Evolutionary conservation across 352 stramenopile genomes (phyloP).

Genomic region (Lagenidium sp.): DNA sequence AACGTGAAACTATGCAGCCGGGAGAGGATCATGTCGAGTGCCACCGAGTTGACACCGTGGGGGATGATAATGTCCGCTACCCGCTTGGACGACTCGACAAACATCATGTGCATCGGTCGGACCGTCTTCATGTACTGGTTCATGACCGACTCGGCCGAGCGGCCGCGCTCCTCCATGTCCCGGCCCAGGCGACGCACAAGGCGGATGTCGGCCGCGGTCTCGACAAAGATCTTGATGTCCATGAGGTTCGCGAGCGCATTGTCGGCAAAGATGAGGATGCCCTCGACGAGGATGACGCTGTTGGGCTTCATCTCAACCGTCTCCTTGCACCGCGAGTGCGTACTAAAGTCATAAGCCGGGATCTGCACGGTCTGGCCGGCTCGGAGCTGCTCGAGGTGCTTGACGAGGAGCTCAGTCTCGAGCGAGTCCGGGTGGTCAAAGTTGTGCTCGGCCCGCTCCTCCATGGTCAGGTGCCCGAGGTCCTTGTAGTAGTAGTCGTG

Average conservation of each 20-base stretch:
- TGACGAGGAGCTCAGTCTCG: constrained; percentile 91
- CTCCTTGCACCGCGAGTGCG: constrained; percentile 83
- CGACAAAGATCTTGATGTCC: constrained; percentile 98
- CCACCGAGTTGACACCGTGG: constrained; percentile 89
- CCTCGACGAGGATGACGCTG: constrained; percentile 93
- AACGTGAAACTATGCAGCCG: constrained; percentile 75
- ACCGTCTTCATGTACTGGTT: constrained; percentile 97
- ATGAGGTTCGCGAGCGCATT: constrained; percentile 84
- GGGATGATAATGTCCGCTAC: constrained; percentile 95
- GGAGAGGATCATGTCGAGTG: constrained; percentile 91
- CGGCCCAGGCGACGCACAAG: constrained; percentile 89
- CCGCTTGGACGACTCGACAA: constrained; percentile 95
- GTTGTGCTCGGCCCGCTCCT: constrained; percentile 89
- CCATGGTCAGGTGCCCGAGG: constrained; percentile 78
- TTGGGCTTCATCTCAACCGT: constrained; percentile 80
- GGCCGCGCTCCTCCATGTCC: constrained; percentile 92
- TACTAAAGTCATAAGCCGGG: constrained; percentile 94
- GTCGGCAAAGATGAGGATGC: constrained; percentile 95
- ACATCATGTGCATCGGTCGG: constrained; percentile 97
- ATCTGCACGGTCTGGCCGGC: constrained; percentile 84
- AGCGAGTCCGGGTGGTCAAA: constrained; percentile 97
- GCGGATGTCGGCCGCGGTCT: constrained; percentile 92
- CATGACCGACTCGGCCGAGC: constrained; percentile 93
- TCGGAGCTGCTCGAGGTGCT: constrained; percentile 86
- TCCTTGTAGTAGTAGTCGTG: constrained; percentile 98